Conservation (phyloP, 2,329 filamentous ascomycete species). For the Zalaria sp. region DNA sequence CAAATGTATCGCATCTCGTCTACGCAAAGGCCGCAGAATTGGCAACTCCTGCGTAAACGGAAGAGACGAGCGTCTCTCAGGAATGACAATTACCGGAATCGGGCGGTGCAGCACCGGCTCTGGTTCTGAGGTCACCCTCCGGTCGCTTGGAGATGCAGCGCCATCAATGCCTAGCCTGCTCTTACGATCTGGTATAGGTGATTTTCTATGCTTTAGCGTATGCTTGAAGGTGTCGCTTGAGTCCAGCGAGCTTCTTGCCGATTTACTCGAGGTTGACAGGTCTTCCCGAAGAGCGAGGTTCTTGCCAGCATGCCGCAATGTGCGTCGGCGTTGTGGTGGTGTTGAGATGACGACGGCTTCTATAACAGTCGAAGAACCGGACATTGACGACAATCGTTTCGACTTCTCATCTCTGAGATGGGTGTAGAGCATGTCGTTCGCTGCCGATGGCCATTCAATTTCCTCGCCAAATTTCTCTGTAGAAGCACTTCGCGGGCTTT, state of each 20-base stretch:
- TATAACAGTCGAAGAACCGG: slow-evolving; percentile 39
- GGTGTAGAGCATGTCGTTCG: slow-evolving; percentile 12
- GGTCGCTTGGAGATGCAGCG: slow-evolving; percentile 10
- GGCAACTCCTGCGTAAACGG: background rate
- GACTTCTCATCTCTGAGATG: slow-evolving; percentile 17
- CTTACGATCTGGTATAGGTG: slow-evolving; percentile 31
- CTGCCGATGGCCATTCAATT: slow-evolving; percentile 33
- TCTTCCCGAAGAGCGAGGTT: slow-evolving; percentile 36
- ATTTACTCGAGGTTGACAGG: slow-evolving; percentile 19
- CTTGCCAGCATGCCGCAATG: slow-evolving; percentile 40
- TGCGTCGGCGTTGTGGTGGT: slow-evolving; percentile 29
- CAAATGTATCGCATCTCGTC: slow-evolving; percentile 1
- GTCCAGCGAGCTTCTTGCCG: slow-evolving; percentile 29
- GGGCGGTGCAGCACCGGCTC: slow-evolving; percentile 2
- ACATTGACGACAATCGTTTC: slow-evolving; percentile 35
- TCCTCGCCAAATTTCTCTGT: slow-evolving; percentile 19
- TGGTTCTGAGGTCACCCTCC: slow-evolving; percentile 5
- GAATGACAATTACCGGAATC: slow-evolving; percentile 4
- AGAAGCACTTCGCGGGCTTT: slow-evolving; percentile 24
- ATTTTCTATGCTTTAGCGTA: slow-evolving; percentile 36
- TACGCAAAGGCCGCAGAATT: background rate
- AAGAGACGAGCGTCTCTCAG: slow-evolving; percentile 4
- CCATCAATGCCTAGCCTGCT: slow-evolving; percentile 14
- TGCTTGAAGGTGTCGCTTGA: slow-evolving; percentile 30
- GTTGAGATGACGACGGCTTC: slow-evolving; percentile 41